These are phyloP conservation scores for Diaporthe helianthi DNA, from an alignment of 2,329 filamentous ascomycete genomes.

Conservation along the genomic window DNA sequence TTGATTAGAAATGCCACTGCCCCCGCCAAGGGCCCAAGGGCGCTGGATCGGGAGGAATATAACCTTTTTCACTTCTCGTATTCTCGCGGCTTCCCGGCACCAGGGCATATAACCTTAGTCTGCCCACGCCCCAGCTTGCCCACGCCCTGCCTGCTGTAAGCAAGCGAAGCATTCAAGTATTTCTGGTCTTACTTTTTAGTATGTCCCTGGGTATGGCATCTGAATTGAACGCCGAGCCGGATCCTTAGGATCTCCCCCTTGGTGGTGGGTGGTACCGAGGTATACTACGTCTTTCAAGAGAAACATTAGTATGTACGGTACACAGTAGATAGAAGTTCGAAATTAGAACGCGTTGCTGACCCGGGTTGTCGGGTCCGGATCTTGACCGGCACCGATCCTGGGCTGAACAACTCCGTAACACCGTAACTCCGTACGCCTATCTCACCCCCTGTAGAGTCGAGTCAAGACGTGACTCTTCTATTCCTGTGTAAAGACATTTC, in stretches of 20 bases:
- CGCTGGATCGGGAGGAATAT: background rate
- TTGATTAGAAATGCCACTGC: background rate
- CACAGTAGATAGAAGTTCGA: too few relatives aligned
- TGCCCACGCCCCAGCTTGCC: too few relatives aligned
- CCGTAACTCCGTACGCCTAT: too few relatives aligned
- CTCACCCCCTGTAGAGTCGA: background rate
- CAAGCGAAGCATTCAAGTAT: too few relatives aligned
- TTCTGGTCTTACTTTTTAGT: too few relatives aligned
- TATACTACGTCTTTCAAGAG: too few relatives aligned
- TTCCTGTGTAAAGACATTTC: background rate
- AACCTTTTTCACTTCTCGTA: background rate
- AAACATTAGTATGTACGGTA: too few relatives aligned
- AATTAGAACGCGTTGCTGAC: background rate
- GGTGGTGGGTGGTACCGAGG: background rate
- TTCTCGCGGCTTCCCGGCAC: background rate
- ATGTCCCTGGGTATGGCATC: background rate
- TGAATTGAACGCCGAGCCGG: background rate
- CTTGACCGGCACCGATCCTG: background rate
- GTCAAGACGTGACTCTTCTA: background rate
- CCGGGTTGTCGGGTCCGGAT: background rate
- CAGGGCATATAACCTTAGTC: background rate
- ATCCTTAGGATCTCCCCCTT: background rate
- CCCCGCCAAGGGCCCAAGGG: constrained; percentile 5
- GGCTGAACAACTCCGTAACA: too few relatives aligned
- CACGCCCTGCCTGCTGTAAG: too few relatives aligned